A percentile compares a stretch with the other conserved stretches of the same genome.
Conservation (phyloP, 2,329 filamentous ascomycete species). For the Hymenotorrendiella dingleyae region DNA sequence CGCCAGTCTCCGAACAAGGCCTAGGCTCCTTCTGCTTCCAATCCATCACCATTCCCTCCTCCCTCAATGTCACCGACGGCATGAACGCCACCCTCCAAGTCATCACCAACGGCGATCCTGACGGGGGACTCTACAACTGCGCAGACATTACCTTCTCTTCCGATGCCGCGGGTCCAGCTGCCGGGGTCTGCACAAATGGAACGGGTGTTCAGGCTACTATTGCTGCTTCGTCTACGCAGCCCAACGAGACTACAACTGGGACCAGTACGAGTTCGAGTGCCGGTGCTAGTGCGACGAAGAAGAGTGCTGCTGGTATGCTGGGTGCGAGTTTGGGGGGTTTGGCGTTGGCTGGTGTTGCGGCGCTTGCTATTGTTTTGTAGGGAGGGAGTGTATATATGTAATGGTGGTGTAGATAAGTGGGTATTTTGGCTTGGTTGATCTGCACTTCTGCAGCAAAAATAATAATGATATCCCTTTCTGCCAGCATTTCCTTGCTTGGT, state of each 20-base stretch:
- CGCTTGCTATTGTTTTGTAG: slow-evolving; percentile 9
- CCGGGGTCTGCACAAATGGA: slow-evolving; percentile 51
- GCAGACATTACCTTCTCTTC: slow-evolving; percentile 65
- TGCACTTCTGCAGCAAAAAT: no score
- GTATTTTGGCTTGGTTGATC: no score
- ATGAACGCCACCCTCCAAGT: slow-evolving; percentile 65
- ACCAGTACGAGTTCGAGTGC: slow-evolving; percentile 3
- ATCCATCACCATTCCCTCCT: slow-evolving; percentile 46
- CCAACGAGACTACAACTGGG: slow-evolving; percentile 11
- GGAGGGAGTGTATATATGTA: neutral
- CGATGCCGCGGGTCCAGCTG: slow-evolving; percentile 39
- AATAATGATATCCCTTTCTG: no score
- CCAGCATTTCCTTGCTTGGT: no score
- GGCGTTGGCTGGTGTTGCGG: slow-evolving; percentile 5
- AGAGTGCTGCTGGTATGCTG: neutral
- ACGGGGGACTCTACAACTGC: slow-evolving; percentile 66
- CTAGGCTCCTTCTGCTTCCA: slow-evolving; percentile 61
- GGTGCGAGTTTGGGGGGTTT: slow-evolving; percentile 1
- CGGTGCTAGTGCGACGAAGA: neutral
- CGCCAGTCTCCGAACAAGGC: slow-evolving; percentile 20
- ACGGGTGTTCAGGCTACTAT: slow-evolving; percentile 41
- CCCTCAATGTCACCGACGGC: slow-evolving; percentile 48
- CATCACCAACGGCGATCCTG: slow-evolving; percentile 54
- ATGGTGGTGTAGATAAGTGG: neutral
- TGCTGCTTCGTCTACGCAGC: slow-evolving; percentile 3